Evolutionary conservation across 192 early-diverging fungal genomes (phyloP), one percentile per base, ranked within the genome.

Genomic region (Globomyces pollinis-pini): DNA sequence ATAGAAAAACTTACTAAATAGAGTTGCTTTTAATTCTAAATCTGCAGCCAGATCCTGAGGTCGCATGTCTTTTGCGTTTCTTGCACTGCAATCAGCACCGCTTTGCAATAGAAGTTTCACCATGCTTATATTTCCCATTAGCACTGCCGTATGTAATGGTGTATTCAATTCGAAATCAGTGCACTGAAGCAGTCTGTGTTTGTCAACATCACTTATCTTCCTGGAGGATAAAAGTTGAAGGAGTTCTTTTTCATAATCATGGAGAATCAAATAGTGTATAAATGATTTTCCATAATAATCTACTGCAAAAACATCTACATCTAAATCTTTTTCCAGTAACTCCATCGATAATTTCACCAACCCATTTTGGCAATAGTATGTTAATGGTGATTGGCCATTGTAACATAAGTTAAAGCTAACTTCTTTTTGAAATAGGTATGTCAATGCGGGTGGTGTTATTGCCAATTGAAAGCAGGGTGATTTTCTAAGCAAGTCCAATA

Each of bases 111-210:
- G 31, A 15, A 70, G 11, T 33, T 54, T 4, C 1, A 66, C 62
- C 20, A 62, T 53, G 5, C n/a, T 50, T 3, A 54, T 16, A 30
- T 69, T 36, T 15, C 66, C 66, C 2, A 62, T 21, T 12, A 55
- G 55, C 11, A 51, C 66, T 7, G 62, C 66, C 4, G 59, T 62
- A 51, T 72, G 70, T 24, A 72, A 36, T 0, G 66, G 55, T 2
- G 70, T 65, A 36, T 71, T 71, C 23, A 26, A 24, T 26, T 26
- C 7, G 3, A 47, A 26, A 47, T 47, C 44, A 8, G 5, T 47
- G 21, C 23, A 47, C n/a, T n/a, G n/a, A n/a, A n/a, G n/a, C n/a
- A 4, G 61, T 60, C 15, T n/a, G 38, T n/a, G 15, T 39, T n/a
- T 15, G 15, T 39, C 38, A 39, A 39, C 38, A 39, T 15, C 38